Evolutionary conservation across 192 early-diverging fungal species (phyloP), one percentile per base, ranked within the genome.

Genomic region (Coemansia sp.): DNA sequence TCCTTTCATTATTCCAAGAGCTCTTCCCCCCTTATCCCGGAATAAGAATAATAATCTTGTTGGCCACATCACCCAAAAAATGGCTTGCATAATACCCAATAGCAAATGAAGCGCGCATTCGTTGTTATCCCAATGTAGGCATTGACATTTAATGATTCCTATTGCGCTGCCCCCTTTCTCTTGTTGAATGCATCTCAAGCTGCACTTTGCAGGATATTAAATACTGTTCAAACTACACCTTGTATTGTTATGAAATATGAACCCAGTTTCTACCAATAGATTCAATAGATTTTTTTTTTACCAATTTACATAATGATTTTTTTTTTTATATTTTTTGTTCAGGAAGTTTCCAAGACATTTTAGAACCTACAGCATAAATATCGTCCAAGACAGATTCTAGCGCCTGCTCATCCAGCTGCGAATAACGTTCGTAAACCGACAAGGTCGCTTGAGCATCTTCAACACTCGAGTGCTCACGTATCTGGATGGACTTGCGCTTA

Each of bases 361-460:
- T 59, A 9, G 54, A 40, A 18, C 72, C 72, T 20, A 60, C 43
- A 7, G 49, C 83, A 56, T 98, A 98, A 15, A 98, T 81, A 15
- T 88, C 85, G 15, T 77, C 68, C 15, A 77, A 38, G 10, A 68
- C 57, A 47, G 16, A 15, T 51, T 92, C 92, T 31, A 96, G 67
- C 8, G 83, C 11, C 16, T 89, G 82, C 1, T 87, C 89, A 17
- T 82, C 77, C 8, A 87, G 80, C 52, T 88, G 79, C 3, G 84
- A 51, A 60, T 94, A 96, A 56, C 86, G 86, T 57, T 91, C 87
- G 63, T 93, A 96, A 1, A 98, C 73, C 12, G 80, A 67, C 12
- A 98, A 73, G 0, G 96, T 88, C 18, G 93, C 90, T 40, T 83
- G 76, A 0, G 96, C 90, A 71, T 99, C 96, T 60, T 94, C 93